Percentiles rank a stretch among this genome's conserved stretches.
Conservation (phyloP, 140 eudicot species). For the Senecio squalidus region DNA sequence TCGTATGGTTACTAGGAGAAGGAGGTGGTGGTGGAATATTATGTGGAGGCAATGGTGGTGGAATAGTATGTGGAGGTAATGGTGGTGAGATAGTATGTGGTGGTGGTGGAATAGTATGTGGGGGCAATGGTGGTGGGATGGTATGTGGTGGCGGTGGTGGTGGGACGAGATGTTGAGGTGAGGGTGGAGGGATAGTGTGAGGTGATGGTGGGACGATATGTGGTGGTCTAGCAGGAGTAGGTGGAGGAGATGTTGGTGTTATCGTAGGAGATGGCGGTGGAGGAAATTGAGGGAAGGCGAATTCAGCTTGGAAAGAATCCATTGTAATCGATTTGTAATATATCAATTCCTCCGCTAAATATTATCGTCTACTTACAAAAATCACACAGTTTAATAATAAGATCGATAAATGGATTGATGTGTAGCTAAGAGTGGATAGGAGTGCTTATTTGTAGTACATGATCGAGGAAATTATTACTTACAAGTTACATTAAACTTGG, state of each 20-base stretch:
- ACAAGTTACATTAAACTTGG: not conserved
- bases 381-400: too few species aligned
- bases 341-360: too few species aligned
- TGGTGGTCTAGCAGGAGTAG: not conserved
- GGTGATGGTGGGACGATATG: not conserved
- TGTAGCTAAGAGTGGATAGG: not conserved
- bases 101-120: not conserved
- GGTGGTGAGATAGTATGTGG: not conserved
- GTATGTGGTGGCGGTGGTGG: not conserved
- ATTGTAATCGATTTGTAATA: not conserved
- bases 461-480: not conserved
- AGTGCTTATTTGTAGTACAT: not conserved
- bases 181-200: not conserved
- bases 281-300: not conserved
- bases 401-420: not conserved
- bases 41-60: slow-evolving; percentile 30
- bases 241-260: not conserved
- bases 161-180: not conserved
- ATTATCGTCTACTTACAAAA: too few species aligned
- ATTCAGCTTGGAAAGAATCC: not conserved
- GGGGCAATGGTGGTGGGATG: not conserved
- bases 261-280: not conserved
- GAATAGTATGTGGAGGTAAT: not conserved
- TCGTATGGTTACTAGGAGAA: slow-evolving; percentile 35
- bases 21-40: slow-evolving; percentile 33